A percentile compares a stretch with the other conserved stretches of the same genome.
These are phyloP conservation scores for Jamesozyma hellenica DNA, from an alignment of 805 yeast genomes.

Conservation along the genomic window DNA sequence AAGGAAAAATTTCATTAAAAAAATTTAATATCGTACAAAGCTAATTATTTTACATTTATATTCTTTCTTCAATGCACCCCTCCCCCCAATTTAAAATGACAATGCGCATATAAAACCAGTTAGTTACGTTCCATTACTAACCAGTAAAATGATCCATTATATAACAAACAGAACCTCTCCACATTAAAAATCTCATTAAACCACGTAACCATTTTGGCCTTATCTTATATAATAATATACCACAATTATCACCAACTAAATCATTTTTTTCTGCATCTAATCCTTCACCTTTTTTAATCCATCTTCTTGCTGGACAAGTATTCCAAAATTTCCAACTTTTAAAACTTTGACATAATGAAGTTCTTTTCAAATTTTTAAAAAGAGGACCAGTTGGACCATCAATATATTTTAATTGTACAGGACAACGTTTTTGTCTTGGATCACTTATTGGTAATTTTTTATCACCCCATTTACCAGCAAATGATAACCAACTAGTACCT, in stretches of 20 bases:
- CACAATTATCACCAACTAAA: conserved; percentile 54
- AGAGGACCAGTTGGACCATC: conserved; percentile 93
- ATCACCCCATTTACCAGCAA: conserved; percentile 87
- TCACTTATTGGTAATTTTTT: conserved; percentile 53
- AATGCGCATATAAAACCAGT: too few species aligned
- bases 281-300: conserved; percentile 76
- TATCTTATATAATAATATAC: conserved; percentile 45
- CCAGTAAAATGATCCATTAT: conserved; percentile 38
- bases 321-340: conserved; percentile 91
- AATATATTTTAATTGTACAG: conserved; percentile 82
- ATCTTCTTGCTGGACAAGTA: conserved; percentile 69
- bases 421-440: conserved; percentile 74
- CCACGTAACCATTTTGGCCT: conserved; percentile 43
- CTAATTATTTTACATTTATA: too few species aligned
- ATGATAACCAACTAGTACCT: conserved; percentile 69
- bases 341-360: conserved; percentile 66
- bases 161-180: conserved; percentile 55
- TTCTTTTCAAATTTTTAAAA: conserved; percentile 59
- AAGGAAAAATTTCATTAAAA: too few species aligned
- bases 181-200: conserved; percentile 39
- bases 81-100: too few species aligned
- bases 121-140: too few species aligned
- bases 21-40: too few species aligned
- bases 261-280: conserved; percentile 66
- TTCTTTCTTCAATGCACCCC: too few species aligned